These are phyloP conservation scores for Dioszegia hungarica DNA, from an alignment of 768 basidiomycete species.

Conservation along the genomic window DNA sequence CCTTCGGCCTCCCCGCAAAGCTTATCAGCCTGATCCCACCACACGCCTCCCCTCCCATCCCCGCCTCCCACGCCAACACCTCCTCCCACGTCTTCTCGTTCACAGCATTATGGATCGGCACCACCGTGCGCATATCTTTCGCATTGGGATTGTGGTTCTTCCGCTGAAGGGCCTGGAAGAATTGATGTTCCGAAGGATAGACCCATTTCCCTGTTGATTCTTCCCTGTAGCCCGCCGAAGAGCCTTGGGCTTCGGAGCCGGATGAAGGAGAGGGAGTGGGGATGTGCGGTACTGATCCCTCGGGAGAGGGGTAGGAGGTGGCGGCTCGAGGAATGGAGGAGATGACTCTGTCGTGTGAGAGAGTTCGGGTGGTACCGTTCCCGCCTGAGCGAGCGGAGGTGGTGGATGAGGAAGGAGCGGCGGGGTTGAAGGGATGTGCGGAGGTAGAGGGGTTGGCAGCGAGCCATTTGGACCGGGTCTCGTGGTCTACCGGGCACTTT, in stretches of 20 bases:
- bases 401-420: conserved; percentile 13
- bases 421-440: conserved; percentile 15
- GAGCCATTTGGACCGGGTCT: conserved; percentile 54
- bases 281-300: conserved; percentile 10
- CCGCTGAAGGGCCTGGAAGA: conserved; percentile 92
- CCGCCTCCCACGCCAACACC: conserved; percentile 74
- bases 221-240: background rate
- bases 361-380: no score
- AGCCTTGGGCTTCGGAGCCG: conserved; percentile 8
- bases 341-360: conserved; percentile 70
- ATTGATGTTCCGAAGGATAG: conserved; percentile 97
- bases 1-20: conserved; percentile 82
- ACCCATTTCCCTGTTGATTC: conserved; percentile 68
- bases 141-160: conserved; percentile 83
- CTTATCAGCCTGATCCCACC: conserved; percentile 40
- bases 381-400: background rate
- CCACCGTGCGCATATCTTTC: conserved; percentile 88
- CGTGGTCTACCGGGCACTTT: conserved; percentile 66
- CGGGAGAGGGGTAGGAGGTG: conserved; percentile 12
- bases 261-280: conserved; percentile 7
- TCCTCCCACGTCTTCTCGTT: conserved; percentile 90
- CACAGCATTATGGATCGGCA: conserved; percentile 98
- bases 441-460: conserved; percentile 18
- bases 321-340: conserved; percentile 76
- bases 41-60: conserved; percentile 74